Evolutionary conservation across 208 protist genomes (phyloP).

Genomic region (Leishmania tarentolae): DNA sequence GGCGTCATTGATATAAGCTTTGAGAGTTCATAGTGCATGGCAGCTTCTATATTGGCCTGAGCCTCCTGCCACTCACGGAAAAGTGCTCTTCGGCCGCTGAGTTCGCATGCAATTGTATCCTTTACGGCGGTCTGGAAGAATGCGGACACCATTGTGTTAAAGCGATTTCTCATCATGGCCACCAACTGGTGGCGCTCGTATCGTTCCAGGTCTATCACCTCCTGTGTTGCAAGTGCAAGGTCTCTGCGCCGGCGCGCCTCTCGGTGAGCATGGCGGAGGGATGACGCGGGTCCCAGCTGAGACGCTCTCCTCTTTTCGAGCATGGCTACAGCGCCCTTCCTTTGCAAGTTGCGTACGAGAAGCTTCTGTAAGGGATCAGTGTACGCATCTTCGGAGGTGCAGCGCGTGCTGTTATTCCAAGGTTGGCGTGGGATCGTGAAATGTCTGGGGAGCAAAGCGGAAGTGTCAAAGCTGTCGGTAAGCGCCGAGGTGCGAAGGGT

Average conservation of each 20-base stretch:
- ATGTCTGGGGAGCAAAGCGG: neutral
- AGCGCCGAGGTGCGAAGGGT: conserved; percentile 16
- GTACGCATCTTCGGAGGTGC: neutral
- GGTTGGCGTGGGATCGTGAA: neutral
- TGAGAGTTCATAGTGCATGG: conserved; percentile 2
- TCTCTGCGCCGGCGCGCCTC: neutral
- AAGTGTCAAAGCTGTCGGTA: conserved; percentile 7
- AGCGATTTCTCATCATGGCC: neutral
- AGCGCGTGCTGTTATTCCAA: conserved; percentile 21
- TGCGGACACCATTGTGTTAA: neutral
- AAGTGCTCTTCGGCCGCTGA: conserved; percentile 5
- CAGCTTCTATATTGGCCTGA: neutral
- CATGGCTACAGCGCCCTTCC: neutral
- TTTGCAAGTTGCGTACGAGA: conserved; percentile 19
- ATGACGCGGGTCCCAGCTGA: neutral
- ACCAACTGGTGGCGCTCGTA: conserved; percentile 5
- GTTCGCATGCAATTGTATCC: neutral
- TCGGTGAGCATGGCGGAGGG: neutral
- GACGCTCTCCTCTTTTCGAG: neutral
- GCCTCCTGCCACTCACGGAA: conserved; percentile 26
- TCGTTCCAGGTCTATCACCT: neutral
- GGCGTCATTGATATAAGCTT: conserved; percentile 9
- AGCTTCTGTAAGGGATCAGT: conserved; percentile 23
- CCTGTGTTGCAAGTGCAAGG: neutral
- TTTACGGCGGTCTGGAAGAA: neutral